Conservation (phyloP, 768 basidiomycete genomes). For the Termitomyces sp. region DNA sequence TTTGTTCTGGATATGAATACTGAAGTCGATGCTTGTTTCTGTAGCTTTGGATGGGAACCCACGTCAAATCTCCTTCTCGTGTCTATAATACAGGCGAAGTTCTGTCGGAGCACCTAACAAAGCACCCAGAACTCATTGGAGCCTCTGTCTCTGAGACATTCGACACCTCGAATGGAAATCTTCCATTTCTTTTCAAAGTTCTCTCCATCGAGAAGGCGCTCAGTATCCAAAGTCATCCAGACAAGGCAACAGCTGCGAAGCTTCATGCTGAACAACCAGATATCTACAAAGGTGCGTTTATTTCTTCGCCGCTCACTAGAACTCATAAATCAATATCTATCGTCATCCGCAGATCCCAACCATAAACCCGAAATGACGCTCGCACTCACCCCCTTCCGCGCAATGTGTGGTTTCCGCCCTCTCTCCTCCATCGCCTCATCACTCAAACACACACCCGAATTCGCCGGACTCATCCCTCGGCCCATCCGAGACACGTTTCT, state of each 20-base stretch:
- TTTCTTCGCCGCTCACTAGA: neutral
- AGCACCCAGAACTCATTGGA: conserved; percentile 68
- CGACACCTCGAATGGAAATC: conserved; percentile 52
- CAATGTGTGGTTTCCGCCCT: conserved; percentile 91
- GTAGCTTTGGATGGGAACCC: conserved; percentile 99
- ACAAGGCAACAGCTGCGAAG: conserved; percentile 72
- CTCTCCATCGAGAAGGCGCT: conserved; percentile 86
- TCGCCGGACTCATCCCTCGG: conserved; percentile 63
- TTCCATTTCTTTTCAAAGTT: conserved; percentile 92
- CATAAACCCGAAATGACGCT: conserved; percentile 99
- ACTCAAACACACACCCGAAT: conserved; percentile 69
- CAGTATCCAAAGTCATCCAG: conserved; percentile 90
- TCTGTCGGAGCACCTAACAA: conserved; percentile 57
- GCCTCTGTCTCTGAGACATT: conserved; percentile 48
- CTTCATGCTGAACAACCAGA: conserved; percentile 67
- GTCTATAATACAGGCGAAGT: conserved; percentile 29
- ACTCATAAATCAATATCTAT: conserved; percentile 6
- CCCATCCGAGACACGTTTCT: conserved; percentile 49
- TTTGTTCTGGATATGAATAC: neutral
- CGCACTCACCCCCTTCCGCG: conserved; percentile 85
- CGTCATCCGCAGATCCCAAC: conserved; percentile 62
- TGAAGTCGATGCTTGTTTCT: neutral
- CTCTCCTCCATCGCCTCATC: conserved; percentile 62
- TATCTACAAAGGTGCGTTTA: conserved; percentile 80
- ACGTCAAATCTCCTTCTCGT: conserved; percentile 57